These are phyloP conservation scores for Cladophialophora exuberans DNA, from an alignment of 2,329 filamentous ascomycete species.

Conservation along the genomic window DNA sequence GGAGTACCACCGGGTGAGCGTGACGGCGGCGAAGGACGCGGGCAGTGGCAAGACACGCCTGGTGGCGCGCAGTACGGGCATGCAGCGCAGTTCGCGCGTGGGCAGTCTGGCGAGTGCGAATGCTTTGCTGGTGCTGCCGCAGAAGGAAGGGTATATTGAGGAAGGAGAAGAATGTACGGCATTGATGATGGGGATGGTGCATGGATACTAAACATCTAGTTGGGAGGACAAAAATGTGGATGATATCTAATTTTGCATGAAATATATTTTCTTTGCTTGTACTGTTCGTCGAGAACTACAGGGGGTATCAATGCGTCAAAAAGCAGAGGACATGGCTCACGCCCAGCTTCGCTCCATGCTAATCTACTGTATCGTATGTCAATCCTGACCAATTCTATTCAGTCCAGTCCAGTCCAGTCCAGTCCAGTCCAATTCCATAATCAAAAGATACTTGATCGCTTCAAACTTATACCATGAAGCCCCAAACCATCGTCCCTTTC, in stretches of 20 bases:
- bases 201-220: conserved; percentile 30
- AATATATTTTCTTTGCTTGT: no score
- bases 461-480: no score
- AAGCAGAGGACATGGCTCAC: conserved; percentile 4
- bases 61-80: conserved; percentile 79
- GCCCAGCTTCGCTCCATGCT: not conserved
- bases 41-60: conserved; percentile 60
- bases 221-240: no score
- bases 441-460: no score
- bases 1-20: conserved; percentile 87
- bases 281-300: no score
- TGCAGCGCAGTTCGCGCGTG: conserved; percentile 86
- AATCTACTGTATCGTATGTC: not conserved
- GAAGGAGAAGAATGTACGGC: conserved; percentile 76
- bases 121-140: conserved; percentile 70
- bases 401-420: not conserved
- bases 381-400: not conserved
- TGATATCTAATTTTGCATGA: no score
- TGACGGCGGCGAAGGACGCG: conserved; percentile 59
- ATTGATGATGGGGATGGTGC: conserved; percentile 70
- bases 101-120: conserved; percentile 89
- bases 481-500: no score
- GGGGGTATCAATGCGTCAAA: conserved; percentile 24
- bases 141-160: conserved; percentile 63
- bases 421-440: no score